These are phyloP conservation scores for Ambrosiella beaveri DNA, from an alignment of 2,329 filamentous ascomycete species.

Conservation along the genomic window DNA sequence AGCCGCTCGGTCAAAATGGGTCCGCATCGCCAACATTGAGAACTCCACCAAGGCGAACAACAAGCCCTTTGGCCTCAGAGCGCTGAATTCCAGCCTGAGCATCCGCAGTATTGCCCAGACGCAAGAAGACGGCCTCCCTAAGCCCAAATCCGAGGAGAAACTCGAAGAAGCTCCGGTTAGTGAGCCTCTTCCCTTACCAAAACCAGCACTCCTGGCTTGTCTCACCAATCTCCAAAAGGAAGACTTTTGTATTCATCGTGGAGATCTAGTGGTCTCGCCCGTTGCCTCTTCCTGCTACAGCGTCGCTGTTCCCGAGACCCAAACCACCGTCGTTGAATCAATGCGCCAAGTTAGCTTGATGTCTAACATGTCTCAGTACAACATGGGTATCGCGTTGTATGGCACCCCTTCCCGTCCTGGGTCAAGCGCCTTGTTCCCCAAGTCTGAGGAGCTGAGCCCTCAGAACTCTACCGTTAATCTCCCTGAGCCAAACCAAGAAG, in stretches of 20 bases:
- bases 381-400: conserved; percentile 8
- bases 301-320: conserved; percentile 12
- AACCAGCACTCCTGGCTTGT: not conserved
- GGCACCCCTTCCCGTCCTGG: conserved; percentile 7
- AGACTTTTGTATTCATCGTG: not conserved
- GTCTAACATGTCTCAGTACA: conserved; percentile 13
- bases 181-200: not conserved
- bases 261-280: conserved; percentile 8
- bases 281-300: conserved; percentile 12
- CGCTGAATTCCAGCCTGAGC: conserved; percentile 6
- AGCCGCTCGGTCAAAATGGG: conserved; percentile 12
- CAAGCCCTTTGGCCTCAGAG: conserved; percentile 9
- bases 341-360: conserved; percentile 12
- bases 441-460: not conserved
- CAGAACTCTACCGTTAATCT: not conserved
- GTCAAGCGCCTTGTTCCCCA: conserved; percentile 5
- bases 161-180: not conserved
- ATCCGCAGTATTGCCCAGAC: conserved; percentile 1
- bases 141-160: not conserved
- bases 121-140: not conserved
- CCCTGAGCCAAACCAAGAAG: not conserved
- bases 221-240: not conserved
- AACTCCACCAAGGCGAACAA: not conserved
- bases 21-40: conserved; percentile 6
- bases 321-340: conserved; percentile 8